Conservation (phyloP, 129 eudicot genomes). For the Glebionis coronaria region DNA sequence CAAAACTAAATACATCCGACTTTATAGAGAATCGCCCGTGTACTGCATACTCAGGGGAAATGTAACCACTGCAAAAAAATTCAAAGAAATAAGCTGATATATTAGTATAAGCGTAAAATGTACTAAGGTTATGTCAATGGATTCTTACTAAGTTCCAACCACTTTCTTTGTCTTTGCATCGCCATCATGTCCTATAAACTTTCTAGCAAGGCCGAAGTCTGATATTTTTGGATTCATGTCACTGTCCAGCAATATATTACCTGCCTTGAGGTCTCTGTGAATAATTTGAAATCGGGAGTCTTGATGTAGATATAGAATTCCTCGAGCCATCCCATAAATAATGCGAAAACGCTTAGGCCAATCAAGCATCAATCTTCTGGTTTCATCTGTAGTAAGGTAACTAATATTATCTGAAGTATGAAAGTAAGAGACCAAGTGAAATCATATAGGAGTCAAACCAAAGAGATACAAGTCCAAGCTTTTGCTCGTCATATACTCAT, state of each 20-base stretch:
- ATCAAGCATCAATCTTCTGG: constrained; percentile 26
- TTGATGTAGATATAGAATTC: constrained; percentile 34
- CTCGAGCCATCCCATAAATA: constrained; percentile 33
- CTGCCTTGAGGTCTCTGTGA: constrained; percentile 29
- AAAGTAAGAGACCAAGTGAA: not conserved
- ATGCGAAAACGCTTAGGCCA: constrained; percentile 29
- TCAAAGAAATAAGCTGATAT: no score
- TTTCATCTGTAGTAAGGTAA: constrained; percentile 18
- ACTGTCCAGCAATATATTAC: constrained; percentile 29
- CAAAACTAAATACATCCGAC: constrained; percentile 28
- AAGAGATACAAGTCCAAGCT: constrained; percentile 36
- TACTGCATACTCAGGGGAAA: no score
- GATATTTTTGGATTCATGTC: constrained; percentile 35
- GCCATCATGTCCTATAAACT: constrained; percentile 22
- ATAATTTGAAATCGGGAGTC: constrained; percentile 29
- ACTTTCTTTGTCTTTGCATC: constrained; percentile 24
- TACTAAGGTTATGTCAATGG: not conserved
- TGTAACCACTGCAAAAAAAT: no score
- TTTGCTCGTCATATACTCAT: constrained; percentile 36
- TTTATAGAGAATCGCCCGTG: no score
- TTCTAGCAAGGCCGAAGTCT: constrained; percentile 32
- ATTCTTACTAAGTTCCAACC: constrained; percentile 33
- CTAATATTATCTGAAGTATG: not conserved
- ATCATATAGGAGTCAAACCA: constrained; percentile 19
- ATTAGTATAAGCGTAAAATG: no score